Base-by-base conservation (phyloP, 805 yeast genomes). In the Spathaspora hagerdaliae region DNA sequence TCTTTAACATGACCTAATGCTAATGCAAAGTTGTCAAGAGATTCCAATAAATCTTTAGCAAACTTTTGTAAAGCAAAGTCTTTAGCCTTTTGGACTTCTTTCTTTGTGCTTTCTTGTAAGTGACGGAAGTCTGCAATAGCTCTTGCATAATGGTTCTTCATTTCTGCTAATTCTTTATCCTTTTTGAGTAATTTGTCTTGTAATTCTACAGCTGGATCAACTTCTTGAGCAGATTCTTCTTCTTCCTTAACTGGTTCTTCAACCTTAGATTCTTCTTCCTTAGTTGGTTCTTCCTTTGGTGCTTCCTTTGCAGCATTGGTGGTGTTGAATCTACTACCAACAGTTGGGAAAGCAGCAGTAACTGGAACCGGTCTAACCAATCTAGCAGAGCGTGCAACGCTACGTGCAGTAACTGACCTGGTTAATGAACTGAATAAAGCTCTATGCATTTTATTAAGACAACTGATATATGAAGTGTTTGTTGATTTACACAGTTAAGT, bases 11-110 rank as follows among this genome's bases (percentile, higher is more conserved):
- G 81, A 51, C 73, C 71, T 56, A 91, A 73, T 8, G 97, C 97
- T 57, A 91, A 87, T 38, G 86, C 87, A 60, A 90, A 89, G 71
- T 90, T 90, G 62, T 90, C 97, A 37, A 90, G 79, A 6, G 96
- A 85, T 60, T 90, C 97, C 56, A 90, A 75, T 61, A 90, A 76
- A 55, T 90, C 97, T 66, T 82, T 85, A 53, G 96, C 94, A 63
- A 90, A 90, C 67, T 88, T 90, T 67, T 90, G 96, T 53, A 91
- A 74, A 0, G 97, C 97, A 69, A 83, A 90, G 60, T 88, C 96
- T 61, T 77, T 84, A 44, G 96, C 89, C 71, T 87, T 87, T 68
- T 86, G 85, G 45, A 87, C 74, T 63, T 91, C 97, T 56, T 87
- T 78, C 69, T 87, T 85, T 49, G 97, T 88, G 42, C 91, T 83